Base-by-base conservation (phyloP, 345 rosid genomes). In the Aurinia saxatilis region DNA sequence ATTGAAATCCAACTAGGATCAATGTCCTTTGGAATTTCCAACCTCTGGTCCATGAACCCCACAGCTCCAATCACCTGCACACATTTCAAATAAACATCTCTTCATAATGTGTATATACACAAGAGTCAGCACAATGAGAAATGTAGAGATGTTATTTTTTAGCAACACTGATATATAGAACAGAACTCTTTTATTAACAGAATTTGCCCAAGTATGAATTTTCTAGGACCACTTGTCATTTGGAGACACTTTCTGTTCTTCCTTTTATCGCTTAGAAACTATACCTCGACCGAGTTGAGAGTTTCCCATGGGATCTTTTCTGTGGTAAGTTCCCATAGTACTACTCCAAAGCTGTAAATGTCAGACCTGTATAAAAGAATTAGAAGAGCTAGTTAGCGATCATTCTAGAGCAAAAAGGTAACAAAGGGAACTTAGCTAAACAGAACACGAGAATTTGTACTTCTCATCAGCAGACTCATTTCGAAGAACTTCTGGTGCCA, bases 401-500 rank as follows among this genome's bases (percentile, higher is more conserved):
- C 16, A 30, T 16, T 16, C 7, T 34, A 50, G 42, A 42, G 16
- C n/a, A n/a, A 5, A 27, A 4, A 27, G 7, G 31, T 4, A 27
- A 27, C 31, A 27, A 6, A 23, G 27, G 27, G n/a, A n/a, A 67
- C 3, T 40, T 39, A 8, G 57, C 13, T 29, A 35, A 58, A 44
- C 50, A 50, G 16, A 57, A 59, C 31, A 66, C 37, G 12, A 60
- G 45, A 62, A 57, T n/a, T n/a, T 79, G 34, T 85, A 93, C 99
- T 90, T 93, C 82, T 90, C 99, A 63, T 93, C 97, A 5, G 97
- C 81, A 50, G 87, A 90, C 72, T 93, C 99, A 67, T 85, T 89
- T 5, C 99, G 96, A 63, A 90, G 96, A 78, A 84, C 91, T 84
- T 93, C 99, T 5, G 96, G 98, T 4, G 98, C 95, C 96, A 92